Evolutionary conservation across 116 monocot genomes (phyloP).

Genomic region (Zostera marina): DNA sequence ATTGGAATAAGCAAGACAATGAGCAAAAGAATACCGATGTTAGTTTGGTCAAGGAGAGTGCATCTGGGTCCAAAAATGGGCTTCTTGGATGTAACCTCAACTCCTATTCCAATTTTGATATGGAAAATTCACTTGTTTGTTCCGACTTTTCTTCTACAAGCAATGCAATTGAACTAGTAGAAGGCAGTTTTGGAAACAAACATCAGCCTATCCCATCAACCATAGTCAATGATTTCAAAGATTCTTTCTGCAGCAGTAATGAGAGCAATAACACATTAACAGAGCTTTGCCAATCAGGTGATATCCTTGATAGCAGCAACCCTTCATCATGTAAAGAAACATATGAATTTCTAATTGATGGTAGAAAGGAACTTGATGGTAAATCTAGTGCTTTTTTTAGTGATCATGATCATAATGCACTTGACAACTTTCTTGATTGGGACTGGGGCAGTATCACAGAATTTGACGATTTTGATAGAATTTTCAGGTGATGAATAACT

Average conservation of each 20-base stretch:
- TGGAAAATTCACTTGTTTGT: slow-evolving; percentile 45
- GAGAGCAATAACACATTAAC: slow-evolving; percentile 22
- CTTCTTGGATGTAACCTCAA: slow-evolving; percentile 14
- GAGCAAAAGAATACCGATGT: slow-evolving; percentile 16
- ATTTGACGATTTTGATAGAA: slow-evolving; percentile 75
- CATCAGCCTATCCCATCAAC: slow-evolving; percentile 15
- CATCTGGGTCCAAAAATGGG: slow-evolving; percentile 20
- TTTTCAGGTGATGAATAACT: slow-evolving; percentile 48
- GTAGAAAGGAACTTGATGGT: slow-evolving; percentile 33
- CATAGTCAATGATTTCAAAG: slow-evolving; percentile 24
- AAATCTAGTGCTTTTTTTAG: slow-evolving; percentile 24
- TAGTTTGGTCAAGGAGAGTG: slow-evolving; percentile 13
- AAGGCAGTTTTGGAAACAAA: slow-evolving; percentile 19
- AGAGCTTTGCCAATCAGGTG: slow-evolving; percentile 12
- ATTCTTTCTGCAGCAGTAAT: slow-evolving; percentile 12
- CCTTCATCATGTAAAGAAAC: slow-evolving; percentile 12
- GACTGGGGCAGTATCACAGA: slow-evolving; percentile 78
- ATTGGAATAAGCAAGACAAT: slow-evolving; percentile 26
- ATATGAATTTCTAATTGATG: slow-evolving; percentile 18
- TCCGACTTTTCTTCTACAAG: slow-evolving; percentile 52
- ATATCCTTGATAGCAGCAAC: slow-evolving; percentile 3
- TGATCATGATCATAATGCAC: slow-evolving; percentile 33
- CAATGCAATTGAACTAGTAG: slow-evolving; percentile 21
- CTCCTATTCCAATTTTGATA: slow-evolving; percentile 17
- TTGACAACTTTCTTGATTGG: slow-evolving; percentile 55